A percentile compares a stretch with the other conserved stretches of the same genome.
phyloP scores from a whole-genome alignment of 2,329 filamentous ascomycete genomes.

The Epichloe festucae region DNA sequence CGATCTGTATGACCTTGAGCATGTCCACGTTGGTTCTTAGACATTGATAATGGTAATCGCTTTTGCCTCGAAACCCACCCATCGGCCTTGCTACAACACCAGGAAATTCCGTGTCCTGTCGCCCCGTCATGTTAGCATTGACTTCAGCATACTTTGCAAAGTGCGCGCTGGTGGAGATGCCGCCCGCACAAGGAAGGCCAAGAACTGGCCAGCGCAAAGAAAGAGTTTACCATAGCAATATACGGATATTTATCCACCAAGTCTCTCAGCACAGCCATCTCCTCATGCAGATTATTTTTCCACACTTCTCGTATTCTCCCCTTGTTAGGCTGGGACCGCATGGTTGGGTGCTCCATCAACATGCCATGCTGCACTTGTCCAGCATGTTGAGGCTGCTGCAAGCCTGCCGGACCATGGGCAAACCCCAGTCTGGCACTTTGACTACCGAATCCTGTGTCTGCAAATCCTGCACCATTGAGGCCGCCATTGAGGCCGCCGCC shows the following conservation, averaged over 20 bases:
- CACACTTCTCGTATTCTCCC: constrained; percentile 90
- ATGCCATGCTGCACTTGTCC: constrained; percentile 27
- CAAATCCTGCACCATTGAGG: constrained; percentile 44
- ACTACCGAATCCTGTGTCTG: constrained; percentile 63
- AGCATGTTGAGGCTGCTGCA: constrained; percentile 46
- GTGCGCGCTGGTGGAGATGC: neutral
- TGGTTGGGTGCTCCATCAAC: constrained; percentile 29
- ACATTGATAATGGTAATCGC: constrained; percentile 97
- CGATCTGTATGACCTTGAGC: constrained; percentile 93
- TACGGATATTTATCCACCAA: constrained; percentile 87
- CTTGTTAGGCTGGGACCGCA: constrained; percentile 48
- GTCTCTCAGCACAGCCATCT: constrained; percentile 73
- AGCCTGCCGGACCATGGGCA: constrained; percentile 48
- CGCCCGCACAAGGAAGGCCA: too few species aligned
- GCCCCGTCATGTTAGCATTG: constrained; percentile 6
- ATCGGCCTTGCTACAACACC: constrained; percentile 93
- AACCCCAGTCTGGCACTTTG: constrained; percentile 85
- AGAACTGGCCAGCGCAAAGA: neutral
- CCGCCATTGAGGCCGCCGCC: constrained; percentile 44
- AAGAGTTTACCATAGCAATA: constrained; percentile 76
- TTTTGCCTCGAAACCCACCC: constrained; percentile 86
- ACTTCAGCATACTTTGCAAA: neutral
- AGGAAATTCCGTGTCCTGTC: constrained; percentile 93
- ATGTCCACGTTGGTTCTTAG: constrained; percentile 94
- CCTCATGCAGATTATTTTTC: constrained; percentile 80